A percentile compares a stretch with the other conserved stretches of the same genome.
phyloP scores from a whole-genome alignment of 2,329 filamentous ascomycete species.

The Xylaria sp. region DNA sequence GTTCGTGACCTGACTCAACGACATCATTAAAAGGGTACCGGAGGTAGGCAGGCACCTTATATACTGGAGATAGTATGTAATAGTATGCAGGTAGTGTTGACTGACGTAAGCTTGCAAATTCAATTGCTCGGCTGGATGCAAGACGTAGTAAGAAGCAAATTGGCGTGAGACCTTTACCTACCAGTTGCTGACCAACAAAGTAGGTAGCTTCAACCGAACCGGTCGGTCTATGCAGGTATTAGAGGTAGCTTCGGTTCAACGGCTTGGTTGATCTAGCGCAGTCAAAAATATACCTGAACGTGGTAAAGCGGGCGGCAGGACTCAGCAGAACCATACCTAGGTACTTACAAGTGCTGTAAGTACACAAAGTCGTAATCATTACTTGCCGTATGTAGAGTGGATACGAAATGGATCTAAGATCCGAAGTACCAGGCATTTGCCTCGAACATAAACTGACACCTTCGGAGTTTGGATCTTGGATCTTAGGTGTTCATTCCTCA shows the following conservation, averaged over 20 bases:
- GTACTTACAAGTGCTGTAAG: background rate
- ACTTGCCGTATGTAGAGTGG: conserved; percentile 4
- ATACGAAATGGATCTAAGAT: conserved; percentile 1
- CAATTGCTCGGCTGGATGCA: conserved; percentile 6
- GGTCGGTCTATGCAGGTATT: conserved; percentile 12
- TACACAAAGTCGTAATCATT: background rate
- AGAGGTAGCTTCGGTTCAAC: conserved; percentile 12
- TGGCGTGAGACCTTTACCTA: background rate
- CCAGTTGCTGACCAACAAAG: conserved; percentile 22
- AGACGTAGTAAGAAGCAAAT: background rate
- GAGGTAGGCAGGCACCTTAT: background rate
- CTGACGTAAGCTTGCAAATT: conserved; percentile 1
- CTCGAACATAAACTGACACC: background rate
- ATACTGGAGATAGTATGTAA: background rate
- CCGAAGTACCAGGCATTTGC: background rate
- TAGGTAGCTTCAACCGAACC: conserved; percentile 3
- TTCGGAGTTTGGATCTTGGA: conserved; percentile 32
- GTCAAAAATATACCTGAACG: background rate
- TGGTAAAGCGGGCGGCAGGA: background rate
- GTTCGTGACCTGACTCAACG: background rate
- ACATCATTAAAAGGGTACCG: background rate
- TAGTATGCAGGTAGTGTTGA: background rate
- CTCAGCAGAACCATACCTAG: background rate
- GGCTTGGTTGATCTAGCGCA: conserved; percentile 12
- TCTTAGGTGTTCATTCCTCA: conserved; percentile 18